Conservation (phyloP, 176 grass and related monocot genomes). For the Carex scoparia region DNA sequence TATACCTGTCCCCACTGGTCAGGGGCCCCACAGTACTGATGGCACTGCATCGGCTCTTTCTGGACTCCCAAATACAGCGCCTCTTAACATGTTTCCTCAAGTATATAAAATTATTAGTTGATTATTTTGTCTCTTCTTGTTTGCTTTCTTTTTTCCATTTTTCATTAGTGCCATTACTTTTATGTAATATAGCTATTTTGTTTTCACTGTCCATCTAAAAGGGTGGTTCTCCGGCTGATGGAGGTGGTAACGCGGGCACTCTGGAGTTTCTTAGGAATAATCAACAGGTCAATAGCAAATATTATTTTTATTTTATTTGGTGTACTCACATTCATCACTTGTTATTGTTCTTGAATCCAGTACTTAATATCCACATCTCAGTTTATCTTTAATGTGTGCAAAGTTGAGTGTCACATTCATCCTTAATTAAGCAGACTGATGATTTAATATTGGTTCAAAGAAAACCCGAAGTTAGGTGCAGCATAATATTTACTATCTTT, state of each 20-base stretch:
- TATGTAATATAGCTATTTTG: constrained; percentile 20
- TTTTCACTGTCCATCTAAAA: constrained; percentile 27
- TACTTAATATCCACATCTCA: constrained; percentile 1
- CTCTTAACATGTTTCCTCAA: constrained; percentile 93
- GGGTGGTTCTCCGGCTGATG: constrained; percentile 40
- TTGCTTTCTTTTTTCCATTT: neutral
- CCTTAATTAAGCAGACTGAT: neutral
- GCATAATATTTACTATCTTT: neutral
- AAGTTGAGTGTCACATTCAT: neutral
- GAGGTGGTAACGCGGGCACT: constrained; percentile 63
- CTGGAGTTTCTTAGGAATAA: constrained; percentile 87
- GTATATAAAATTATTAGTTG: constrained; percentile 28
- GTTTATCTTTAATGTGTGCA: neutral
- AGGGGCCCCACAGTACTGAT: constrained; percentile 34
- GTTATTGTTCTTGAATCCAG: neutral
- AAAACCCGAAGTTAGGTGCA: neutral
- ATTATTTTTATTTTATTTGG: constrained; percentile 1
- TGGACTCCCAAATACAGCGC: constrained; percentile 70
- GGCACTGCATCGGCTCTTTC: constrained; percentile 32
- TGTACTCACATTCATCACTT: neutral
- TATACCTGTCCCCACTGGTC: constrained; percentile 60
- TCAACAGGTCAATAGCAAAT: constrained; percentile 56
- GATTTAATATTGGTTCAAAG: neutral
- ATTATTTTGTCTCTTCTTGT: neutral
- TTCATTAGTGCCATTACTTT: constrained; percentile 8